Base-by-base conservation (phyloP, 768 basidiomycete species). In the Phlebiopsis flavidoalba region DNA sequence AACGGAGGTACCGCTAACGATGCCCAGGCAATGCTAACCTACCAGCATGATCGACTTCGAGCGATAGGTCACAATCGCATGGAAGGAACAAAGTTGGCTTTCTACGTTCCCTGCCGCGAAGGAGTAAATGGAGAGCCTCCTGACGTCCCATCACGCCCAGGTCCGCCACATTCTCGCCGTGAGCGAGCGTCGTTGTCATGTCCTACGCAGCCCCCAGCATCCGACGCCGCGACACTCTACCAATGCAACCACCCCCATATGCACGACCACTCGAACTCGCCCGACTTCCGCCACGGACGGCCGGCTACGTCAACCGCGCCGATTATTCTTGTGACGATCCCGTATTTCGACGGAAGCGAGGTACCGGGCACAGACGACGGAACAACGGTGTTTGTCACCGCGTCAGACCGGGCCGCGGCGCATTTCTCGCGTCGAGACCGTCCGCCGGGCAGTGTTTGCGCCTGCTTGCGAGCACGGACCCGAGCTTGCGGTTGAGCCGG, bases 161-260 rank as follows among this genome's bases (percentile, higher is more conserved):
- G 84, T 85, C 19, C 82, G 83, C 45, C 85, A n/a, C 85, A 1
- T 88, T 86, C 74, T 83, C 85, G 0, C 83, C 85, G n/a, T n/a
- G 11, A 81, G 82, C 17, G 87, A 89, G 68, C 80, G 82, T 5
- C 89, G 86, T n/a, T n/a, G 71, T 72, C 83, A 8, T 89, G 89
- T 76, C 88, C 87, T 2, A 81, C 88, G 1, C 86, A 85, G 4
- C 19, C 7, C 21, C 11, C 8, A 4, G 14, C 54, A 3, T 35
- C 66, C n/a, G 37, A 40, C 14, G 14, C 37, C 14, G 35, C 46
- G 7, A n/a, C n/a, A n/a, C n/a, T n/a, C n/a, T n/a, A n/a, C n/a
- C n/a, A n/a, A n/a, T n/a, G n/a, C n/a, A n/a, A n/a, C n/a, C n/a
- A n/a, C n/a, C n/a, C n/a, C n/a, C n/a, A n/a, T n/a, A n/a, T n/a